phyloP scores from a whole-genome alignment of 1,139 yeast species.

The Saccharomycopsis hybrid region DNA sequence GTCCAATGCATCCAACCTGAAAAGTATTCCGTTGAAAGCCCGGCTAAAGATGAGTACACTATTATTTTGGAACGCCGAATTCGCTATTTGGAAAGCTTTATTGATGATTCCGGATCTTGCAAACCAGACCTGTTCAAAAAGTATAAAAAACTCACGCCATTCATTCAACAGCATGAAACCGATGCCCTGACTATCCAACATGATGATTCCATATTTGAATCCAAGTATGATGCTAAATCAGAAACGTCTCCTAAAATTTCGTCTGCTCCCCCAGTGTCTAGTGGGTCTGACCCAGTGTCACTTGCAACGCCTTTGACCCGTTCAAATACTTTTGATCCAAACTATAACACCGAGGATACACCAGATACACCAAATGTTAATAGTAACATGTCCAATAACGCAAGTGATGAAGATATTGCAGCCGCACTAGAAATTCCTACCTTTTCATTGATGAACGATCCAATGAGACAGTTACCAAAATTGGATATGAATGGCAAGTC shows the following conservation, averaged over 20 bases:
- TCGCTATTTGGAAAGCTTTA: constrained; percentile 39
- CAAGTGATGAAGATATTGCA: no score
- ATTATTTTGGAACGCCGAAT: constrained; percentile 45
- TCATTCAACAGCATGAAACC: constrained; percentile 22
- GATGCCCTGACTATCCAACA: no score
- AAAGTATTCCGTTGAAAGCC: constrained; percentile 37
- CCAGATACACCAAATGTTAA: no score
- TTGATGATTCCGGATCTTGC: constrained; percentile 28
- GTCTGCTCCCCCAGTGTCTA: no score
- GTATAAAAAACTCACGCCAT: constrained; percentile 38
- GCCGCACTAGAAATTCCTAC: constrained; percentile 18
- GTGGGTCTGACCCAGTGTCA: background rate
- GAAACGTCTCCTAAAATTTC: background rate
- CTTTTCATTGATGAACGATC: constrained; percentile 21
- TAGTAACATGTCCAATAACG: no score
- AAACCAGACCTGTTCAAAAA: constrained; percentile 31
- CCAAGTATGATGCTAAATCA: background rate
- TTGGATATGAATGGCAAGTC: constrained; percentile 7
- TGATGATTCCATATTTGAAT: constrained; percentile 16
- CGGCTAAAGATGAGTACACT: constrained; percentile 46
- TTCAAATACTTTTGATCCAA: constrained; percentile 19
- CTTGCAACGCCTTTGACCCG: background rate
- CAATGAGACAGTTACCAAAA: constrained; percentile 21
- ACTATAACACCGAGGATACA: background rate
- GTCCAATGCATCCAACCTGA: constrained; percentile 54